phyloP scores from a whole-genome alignment of 2,329 filamentous ascomycete species.

The Colletotrichum melonis region DNA sequence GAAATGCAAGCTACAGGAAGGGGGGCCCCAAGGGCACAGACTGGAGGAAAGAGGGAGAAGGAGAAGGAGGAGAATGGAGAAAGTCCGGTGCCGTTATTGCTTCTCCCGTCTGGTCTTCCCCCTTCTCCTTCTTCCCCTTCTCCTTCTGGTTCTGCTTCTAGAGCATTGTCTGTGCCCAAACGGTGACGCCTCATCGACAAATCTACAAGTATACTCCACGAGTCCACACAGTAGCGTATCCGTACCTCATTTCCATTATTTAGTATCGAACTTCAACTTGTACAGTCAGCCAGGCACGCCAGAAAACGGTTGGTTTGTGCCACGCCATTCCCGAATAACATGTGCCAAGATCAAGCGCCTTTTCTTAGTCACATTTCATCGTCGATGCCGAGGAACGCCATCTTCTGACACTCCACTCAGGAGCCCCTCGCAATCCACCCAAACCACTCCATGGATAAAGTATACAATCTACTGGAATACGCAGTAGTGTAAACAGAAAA shows the following conservation, averaged over 20 bases:
- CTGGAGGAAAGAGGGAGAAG: not conserved
- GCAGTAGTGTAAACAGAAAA: too few species aligned
- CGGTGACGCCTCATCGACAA: not conserved
- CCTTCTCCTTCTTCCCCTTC: not conserved
- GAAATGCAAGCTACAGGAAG: too few species aligned
- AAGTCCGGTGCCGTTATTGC: not conserved
- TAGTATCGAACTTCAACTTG: not conserved
- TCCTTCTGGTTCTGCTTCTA: not conserved
- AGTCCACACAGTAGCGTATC: not conserved
- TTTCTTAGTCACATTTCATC: slow-evolving; percentile 3
- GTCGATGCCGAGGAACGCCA: not conserved
- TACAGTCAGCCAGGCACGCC: not conserved
- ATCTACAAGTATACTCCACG: not conserved
- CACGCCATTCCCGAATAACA: not conserved
- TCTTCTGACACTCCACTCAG: not conserved
- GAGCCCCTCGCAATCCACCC: not conserved
- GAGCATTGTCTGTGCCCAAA: not conserved
- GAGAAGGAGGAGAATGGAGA: not conserved
- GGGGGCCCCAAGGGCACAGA: not conserved
- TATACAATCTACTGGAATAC: too few species aligned
- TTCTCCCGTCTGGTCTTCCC: not conserved
- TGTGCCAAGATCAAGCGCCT: not conserved
- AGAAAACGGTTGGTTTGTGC: not conserved
- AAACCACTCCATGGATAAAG: not conserved
- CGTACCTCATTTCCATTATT: not conserved